Evolutionary conservation across 1,139 yeast species (phyloP).

Genomic region (Yamadazyma pseudoaaseri): DNA sequence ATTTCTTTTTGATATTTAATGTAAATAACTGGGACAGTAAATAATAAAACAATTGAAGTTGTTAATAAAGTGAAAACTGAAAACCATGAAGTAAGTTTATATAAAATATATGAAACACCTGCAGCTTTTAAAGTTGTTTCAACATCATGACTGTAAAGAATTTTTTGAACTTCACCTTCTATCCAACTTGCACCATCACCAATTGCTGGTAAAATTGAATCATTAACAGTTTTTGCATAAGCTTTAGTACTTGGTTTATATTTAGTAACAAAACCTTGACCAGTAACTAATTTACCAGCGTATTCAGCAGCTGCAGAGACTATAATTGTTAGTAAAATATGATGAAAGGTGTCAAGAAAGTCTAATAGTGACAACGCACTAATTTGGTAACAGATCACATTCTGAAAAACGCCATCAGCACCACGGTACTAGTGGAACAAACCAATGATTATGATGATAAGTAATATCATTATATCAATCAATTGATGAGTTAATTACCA

Average conservation of each 20-base stretch:
- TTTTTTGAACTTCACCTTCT: constrained; percentile 54
- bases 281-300: constrained; percentile 61
- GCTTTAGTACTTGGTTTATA: constrained; percentile 51
- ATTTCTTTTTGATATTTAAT: constrained; percentile 74
- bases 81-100: constrained; percentile 74
- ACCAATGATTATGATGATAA: too few species aligned
- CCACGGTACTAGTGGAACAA: too few species aligned
- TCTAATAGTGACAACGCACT: neutral
- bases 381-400: constrained; percentile 1
- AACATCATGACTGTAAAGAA: constrained; percentile 65
- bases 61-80: constrained; percentile 69
- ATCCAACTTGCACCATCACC: constrained; percentile 40
- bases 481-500: too few species aligned
- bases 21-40: constrained; percentile 77
- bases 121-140: constrained; percentile 74
- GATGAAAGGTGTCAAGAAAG: neutral
- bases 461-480: too few species aligned
- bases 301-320: constrained; percentile 70
- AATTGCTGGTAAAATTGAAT: constrained; percentile 41
- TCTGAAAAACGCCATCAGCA: too few species aligned
- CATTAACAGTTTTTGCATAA: constrained; percentile 40
- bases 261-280: constrained; percentile 69
- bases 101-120: constrained; percentile 59
- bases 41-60: constrained; percentile 57
- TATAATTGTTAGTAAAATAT: constrained; percentile 23